These are phyloP conservation scores for Agrocybe chaxingu DNA, from an alignment of 768 basidiomycete species.

Conservation along the genomic window DNA sequence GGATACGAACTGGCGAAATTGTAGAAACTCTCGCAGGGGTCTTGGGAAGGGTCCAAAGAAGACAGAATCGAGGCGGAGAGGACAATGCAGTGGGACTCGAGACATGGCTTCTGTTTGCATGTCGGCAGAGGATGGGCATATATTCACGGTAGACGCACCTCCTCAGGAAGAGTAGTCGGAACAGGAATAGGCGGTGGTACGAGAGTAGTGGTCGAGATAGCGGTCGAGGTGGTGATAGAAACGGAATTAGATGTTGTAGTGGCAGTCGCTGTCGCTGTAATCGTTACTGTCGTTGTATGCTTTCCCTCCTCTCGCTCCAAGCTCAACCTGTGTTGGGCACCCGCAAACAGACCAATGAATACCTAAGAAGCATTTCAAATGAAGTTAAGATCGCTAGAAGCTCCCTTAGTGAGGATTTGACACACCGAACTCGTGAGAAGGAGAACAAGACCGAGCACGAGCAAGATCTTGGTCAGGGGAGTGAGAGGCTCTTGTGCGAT, in stretches of 20 bases:
- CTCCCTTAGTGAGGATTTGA: conserved; percentile 3
- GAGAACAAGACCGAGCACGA: conserved; percentile 70
- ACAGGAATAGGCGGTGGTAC: conserved; percentile 44
- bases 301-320: conserved; percentile 36
- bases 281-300: conserved; percentile 26
- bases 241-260: conserved; percentile 33
- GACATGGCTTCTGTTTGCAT: conserved; percentile 56
- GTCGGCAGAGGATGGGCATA: background rate
- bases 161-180: conserved; percentile 50
- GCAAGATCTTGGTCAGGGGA: conserved; percentile 77
- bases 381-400: too few relatives aligned
- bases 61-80: conserved; percentile 81
- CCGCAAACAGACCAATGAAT: conserved; percentile 94
- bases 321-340: conserved; percentile 76
- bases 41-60: conserved; percentile 73
- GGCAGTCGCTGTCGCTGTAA: conserved; percentile 37
- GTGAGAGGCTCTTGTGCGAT: conserved; percentile 78
- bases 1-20: conserved; percentile 78
- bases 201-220: conserved; percentile 26
- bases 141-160: conserved; percentile 31
- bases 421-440: conserved; percentile 71
- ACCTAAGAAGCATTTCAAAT: conserved; percentile 32
- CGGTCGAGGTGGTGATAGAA: conserved; percentile 25
- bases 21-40: conserved; percentile 97
- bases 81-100: conserved; percentile 75